Percentiles rank a stretch among this genome's conserved stretches.
These are phyloP conservation scores for Musa beccarii DNA, from an alignment of 176 grass and related monocot genomes.

Conservation along the genomic window DNA sequence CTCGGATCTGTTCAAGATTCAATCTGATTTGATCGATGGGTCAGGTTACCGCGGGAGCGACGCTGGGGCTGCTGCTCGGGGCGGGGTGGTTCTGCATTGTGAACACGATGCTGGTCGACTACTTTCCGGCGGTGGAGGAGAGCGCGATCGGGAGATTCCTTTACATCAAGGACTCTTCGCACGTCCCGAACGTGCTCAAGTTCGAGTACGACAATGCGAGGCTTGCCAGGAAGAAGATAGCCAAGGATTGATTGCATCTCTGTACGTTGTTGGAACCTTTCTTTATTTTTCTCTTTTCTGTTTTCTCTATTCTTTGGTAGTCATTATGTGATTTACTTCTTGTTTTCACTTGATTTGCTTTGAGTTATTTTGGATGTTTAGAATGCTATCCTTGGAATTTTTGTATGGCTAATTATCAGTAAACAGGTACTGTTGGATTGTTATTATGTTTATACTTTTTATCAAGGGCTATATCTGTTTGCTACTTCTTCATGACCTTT, in stretches of 20 bases:
- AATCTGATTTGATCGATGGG: constrained; percentile 12
- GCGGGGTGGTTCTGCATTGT: constrained; percentile 86
- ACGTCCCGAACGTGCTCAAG: constrained; percentile 81
- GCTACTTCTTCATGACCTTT: no score
- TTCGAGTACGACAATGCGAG: constrained; percentile 98
- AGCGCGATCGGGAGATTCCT: constrained; percentile 61
- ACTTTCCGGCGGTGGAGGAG: constrained; percentile 91
- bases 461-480: no score
- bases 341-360: no score
- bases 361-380: no score
- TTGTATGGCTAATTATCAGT: no score
- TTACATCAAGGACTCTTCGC: constrained; percentile 92
- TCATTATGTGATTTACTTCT: neutral
- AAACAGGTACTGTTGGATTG: no score
- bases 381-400: no score
- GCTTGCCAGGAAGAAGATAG: constrained; percentile 76
- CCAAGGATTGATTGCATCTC: constrained; percentile 56
- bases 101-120: constrained; percentile 60
- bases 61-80: constrained; percentile 65
- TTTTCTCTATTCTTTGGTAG: neutral
- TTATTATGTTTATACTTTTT: no score
- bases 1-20: neutral
- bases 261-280: neutral
- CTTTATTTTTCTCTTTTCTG: neutral
- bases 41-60: constrained; percentile 74